Evolutionary conservation across 2,329 filamentous ascomycete genomes (phyloP).

Genomic region (Ophiostoma triangulosporum): DNA sequence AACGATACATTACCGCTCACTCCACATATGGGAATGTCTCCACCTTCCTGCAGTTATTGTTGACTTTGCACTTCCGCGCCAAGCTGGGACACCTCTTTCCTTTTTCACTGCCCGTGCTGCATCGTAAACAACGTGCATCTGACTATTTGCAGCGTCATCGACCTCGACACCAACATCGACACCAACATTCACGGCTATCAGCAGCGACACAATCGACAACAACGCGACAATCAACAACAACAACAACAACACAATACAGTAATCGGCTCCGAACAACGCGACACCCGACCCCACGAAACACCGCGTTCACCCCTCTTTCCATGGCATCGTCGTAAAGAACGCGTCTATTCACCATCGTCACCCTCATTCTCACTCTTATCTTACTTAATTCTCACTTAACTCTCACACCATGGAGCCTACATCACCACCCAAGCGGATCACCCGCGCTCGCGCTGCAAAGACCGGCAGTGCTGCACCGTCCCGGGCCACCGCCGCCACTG

Average conservation of each 20-base stretch:
- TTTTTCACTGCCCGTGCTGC: neutral
- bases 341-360: neutral
- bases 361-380: neutral
- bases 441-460: conserved; percentile 29
- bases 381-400: neutral
- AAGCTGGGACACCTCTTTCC: neutral
- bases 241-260: neutral
- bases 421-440: conserved; percentile 19
- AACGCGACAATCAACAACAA: neutral
- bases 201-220: neutral
- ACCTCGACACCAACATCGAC: neutral
- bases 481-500: conserved; percentile 21
- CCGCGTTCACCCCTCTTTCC: too few relatives aligned
- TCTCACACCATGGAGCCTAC: conserved; percentile 15
- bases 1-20: too few relatives aligned
- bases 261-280: neutral
- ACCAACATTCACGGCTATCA: neutral
- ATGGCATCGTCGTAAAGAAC: neutral
- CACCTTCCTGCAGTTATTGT: conserved; percentile 1
- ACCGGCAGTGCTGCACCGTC: conserved; percentile 14
- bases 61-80: conserved; percentile 1
- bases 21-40: too few relatives aligned
- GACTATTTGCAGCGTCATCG: too few relatives aligned
- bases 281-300: neutral
- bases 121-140: neutral